These are phyloP conservation scores for Ascochyta rabiei DNA, from an alignment of 2,329 filamentous ascomycete genomes.

Conservation along the genomic window DNA sequence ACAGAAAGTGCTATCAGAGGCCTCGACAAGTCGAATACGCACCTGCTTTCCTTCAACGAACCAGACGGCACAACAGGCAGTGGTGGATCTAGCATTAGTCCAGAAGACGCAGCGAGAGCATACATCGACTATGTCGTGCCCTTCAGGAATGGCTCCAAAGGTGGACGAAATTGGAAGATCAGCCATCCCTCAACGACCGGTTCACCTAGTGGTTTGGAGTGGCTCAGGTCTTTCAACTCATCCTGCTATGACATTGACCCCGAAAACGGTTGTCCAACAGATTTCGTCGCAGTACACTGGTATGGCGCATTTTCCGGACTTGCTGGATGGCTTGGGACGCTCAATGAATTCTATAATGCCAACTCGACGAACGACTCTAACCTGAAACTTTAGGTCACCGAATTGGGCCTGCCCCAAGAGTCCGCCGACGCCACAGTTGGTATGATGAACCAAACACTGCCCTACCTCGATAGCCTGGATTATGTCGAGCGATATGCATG, in stretches of 20 bases:
- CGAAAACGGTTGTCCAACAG: slow-evolving; percentile 53
- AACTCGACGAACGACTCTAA: slow-evolving; percentile 56
- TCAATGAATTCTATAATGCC: slow-evolving; percentile 56
- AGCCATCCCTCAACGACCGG: slow-evolving; percentile 74
- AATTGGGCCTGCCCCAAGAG: slow-evolving; percentile 69
- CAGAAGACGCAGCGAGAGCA: slow-evolving; percentile 67
- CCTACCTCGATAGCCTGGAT: slow-evolving; percentile 69
- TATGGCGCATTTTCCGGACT: slow-evolving; percentile 72
- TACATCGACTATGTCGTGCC: slow-evolving; percentile 78
- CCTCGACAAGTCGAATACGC: slow-evolving; percentile 65
- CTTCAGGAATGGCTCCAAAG: slow-evolving; percentile 59
- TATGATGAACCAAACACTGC: slow-evolving; percentile 72
- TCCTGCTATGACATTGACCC: slow-evolving; percentile 56
- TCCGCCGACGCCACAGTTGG: slow-evolving; percentile 63
- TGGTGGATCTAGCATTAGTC: slow-evolving; percentile 69
- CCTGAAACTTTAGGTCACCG: slow-evolving; percentile 73
- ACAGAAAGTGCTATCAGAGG: slow-evolving; percentile 65
- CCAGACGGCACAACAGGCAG: slow-evolving; percentile 66
- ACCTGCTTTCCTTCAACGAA: slow-evolving; percentile 79
- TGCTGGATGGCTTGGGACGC: slow-evolving; percentile 68
- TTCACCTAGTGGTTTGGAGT: slow-evolving; percentile 64
- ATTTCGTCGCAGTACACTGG: slow-evolving; percentile 61
- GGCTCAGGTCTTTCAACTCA: slow-evolving; percentile 70
- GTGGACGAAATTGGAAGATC: slow-evolving; percentile 62
- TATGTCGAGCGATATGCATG: slow-evolving; percentile 50